phyloP scores from a whole-genome alignment of 2,329 filamentous ascomycete genomes.

The Colletotrichum sp. region DNA sequence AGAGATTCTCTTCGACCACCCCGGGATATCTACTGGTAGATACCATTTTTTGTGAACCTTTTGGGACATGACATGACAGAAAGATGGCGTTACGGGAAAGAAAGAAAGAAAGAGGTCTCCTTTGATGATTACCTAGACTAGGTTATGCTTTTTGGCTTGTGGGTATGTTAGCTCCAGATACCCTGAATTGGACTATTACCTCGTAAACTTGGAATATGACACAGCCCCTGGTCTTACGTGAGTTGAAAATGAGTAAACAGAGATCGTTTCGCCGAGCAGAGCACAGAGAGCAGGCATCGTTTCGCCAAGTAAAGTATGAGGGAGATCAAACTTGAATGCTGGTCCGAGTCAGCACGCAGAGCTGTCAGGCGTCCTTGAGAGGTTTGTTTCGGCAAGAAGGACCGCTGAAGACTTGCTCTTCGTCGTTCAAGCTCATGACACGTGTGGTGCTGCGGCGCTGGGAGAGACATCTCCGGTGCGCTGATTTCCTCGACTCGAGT shows the following conservation, averaged over 20 bases:
- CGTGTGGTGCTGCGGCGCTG: background rate
- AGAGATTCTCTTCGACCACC: background rate
- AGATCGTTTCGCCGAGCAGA: background rate
- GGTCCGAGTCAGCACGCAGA: background rate
- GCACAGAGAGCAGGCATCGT: background rate
- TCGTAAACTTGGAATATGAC: background rate
- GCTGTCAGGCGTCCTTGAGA: background rate
- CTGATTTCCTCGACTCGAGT: background rate
- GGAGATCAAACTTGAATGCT: background rate
- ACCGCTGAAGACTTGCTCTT: too few species aligned
- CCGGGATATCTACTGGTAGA: conserved; percentile 9
- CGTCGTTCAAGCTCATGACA: background rate
- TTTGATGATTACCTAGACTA: background rate
- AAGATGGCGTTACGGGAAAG: background rate
- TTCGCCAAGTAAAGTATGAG: conserved; percentile 1
- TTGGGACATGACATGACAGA: background rate
- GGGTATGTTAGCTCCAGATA: conserved; percentile 7
- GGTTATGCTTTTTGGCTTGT: background rate
- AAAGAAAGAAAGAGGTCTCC: background rate
- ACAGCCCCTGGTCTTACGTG: background rate
- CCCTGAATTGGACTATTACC: background rate
- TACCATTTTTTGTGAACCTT: background rate
- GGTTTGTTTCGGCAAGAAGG: background rate
- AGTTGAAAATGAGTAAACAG: background rate
- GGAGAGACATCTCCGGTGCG: background rate